Evolutionary conservation across 148 eudicot species (phyloP), one percentile per base, ranked within the genome.

Genomic region (Camellia granthamiana): DNA sequence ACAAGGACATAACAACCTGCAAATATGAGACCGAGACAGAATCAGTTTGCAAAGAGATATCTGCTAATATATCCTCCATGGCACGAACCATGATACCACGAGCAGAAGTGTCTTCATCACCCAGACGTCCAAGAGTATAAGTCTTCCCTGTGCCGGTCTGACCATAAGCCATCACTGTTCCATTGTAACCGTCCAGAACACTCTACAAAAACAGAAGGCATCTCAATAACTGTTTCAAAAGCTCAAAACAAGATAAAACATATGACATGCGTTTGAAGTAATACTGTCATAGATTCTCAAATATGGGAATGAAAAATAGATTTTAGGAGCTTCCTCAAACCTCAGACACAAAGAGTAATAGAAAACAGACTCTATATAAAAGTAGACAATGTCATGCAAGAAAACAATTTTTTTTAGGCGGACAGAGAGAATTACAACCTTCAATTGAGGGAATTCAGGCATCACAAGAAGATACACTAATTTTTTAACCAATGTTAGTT

Each of bases 101-200:
- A 72, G 89, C 89, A 78, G 98, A 89, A 80, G 89, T 85, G 80
- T 93, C 98, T 85, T 90, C 93, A 67, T 91, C 98, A 69, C 98
- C 98, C 65, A 95, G 85, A 84, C 90, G 89, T 80, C 97, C 98
- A 80, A 95, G 97, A 70, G 98, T 95, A 81, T 84, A 93, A 44
- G 98, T 95, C 84, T 95, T 95, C 59, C 98, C 98, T 0, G 98
- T 95, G 69, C 98, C 98, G 23, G 98, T 95, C 85, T 95, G 98
- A 70, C 98, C 98, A 88, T 95, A 95, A 72, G 97, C 98, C 92
- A 95, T 89, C 74, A 95, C 93, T 43, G 98, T 95, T 83, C 98
- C 98, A 84, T 95, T 95, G 86, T 95, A 95, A 79, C 98, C 98
- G 78, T 90, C 97, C 76, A 95, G 87, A 74, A 95, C 98, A 84